Percentiles rank a stretch among this genome's conserved stretches.
These are phyloP conservation scores for Hypoxylon rubiginosum DNA, from an alignment of 2,329 filamentous ascomycete species.

Conservation along the genomic window DNA sequence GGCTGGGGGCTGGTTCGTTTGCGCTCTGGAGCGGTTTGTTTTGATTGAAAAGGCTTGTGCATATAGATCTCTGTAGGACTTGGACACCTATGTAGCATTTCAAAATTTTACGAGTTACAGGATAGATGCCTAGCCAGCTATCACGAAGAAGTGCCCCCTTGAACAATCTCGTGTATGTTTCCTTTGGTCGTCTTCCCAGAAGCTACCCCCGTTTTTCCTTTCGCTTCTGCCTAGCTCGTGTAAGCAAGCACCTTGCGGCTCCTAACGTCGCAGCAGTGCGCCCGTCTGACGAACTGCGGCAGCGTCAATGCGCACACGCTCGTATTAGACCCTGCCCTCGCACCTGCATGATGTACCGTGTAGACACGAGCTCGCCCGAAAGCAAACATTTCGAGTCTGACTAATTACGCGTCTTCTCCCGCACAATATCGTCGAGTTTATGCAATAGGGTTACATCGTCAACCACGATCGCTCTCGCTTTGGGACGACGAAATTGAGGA, in stretches of 20 bases:
- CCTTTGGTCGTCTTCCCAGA: not conserved
- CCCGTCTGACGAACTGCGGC: conserved; percentile 1
- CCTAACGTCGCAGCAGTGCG: not conserved
- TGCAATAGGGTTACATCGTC: conserved; percentile 8
- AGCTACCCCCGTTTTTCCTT: not conserved
- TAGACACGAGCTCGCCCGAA: conserved; percentile 7
- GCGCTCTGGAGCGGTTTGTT: conserved; percentile 1
- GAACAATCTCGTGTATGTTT: not conserved
- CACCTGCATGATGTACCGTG: conserved; percentile 5
- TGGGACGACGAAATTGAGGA: not conserved
- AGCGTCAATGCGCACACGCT: conserved; percentile 4
- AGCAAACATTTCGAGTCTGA: conserved; percentile 2
- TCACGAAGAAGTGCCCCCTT: not conserved
- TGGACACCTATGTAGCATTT: not conserved
- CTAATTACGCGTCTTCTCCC: conserved; percentile 1
- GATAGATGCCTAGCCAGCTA: no score
- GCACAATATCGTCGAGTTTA: not conserved
- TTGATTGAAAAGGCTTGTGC: not conserved
- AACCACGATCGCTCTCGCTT: not conserved
- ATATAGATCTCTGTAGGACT: not conserved
- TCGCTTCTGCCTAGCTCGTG: not conserved
- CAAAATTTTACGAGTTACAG: no score
- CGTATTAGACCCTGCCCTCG: conserved; percentile 13
- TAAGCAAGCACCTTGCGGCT: conserved; percentile 4
- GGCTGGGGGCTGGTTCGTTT: not conserved